A percentile compares a stretch with the other conserved stretches of the same genome.
Evolutionary conservation across 202 grass and related monocot genomes (phyloP).

Genomic region (Setaria viridis): DNA sequence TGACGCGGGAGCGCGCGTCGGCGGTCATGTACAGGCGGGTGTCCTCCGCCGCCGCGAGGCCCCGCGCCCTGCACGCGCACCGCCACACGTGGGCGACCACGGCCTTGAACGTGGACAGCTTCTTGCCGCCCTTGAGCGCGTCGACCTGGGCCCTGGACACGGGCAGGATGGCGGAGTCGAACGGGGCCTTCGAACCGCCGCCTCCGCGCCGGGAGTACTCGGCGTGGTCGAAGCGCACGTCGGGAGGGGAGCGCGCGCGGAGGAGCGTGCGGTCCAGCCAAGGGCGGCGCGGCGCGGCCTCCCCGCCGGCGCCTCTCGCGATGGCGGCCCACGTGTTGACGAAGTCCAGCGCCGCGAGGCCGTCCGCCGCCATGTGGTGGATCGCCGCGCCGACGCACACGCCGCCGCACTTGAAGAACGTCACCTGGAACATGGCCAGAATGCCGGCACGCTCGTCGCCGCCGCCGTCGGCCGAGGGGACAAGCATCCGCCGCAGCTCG

Average conservation of each 20-base stretch:
- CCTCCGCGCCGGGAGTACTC: conserved; percentile 21
- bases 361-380: conserved; percentile 58
- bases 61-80: conserved; percentile 35
- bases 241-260: conserved; percentile 33
- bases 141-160: not conserved
- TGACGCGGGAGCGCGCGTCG: conserved; percentile 42
- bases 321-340: conserved; percentile 44
- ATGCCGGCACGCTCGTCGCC: not conserved
- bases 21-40: conserved; percentile 46
- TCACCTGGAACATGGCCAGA: conserved; percentile 50
- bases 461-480: conserved; percentile 17
- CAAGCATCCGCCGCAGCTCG: conserved; percentile 5
- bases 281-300: not conserved
- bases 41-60: not conserved
- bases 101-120: conserved; percentile 40
- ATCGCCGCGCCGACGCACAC: conserved; percentile 37
- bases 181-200: not conserved
- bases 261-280: conserved; percentile 47
- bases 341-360: conserved; percentile 43
- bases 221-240: conserved; percentile 45
- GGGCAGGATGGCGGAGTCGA: conserved; percentile 10
- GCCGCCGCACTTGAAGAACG: conserved; percentile 39
- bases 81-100: conserved; percentile 38
- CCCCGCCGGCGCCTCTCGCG: not conserved
- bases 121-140: not conserved